Percentiles rank a stretch among this genome's conserved stretches.
These are phyloP conservation scores for Plasmodium reichenowi DNA, from an alignment of 169 alveolate genomes.

Conservation along the genomic window DNA sequence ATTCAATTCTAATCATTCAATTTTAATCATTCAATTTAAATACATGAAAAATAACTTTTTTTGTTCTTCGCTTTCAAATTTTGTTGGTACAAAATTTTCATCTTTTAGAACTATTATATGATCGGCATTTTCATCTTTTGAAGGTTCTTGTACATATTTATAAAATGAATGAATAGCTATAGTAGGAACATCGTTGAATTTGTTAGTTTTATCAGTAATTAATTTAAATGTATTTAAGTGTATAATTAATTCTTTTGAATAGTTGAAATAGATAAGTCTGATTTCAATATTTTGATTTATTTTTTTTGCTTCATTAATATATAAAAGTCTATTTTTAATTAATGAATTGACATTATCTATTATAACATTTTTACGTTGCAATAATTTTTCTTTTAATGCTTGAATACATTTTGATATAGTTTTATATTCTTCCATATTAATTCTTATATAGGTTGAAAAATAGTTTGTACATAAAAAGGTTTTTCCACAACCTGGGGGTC, in stretches of 20 bases:
- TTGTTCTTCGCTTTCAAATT: slow-evolving; percentile 49
- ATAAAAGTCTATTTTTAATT: slow-evolving; percentile 34
- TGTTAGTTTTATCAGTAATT: slow-evolving; percentile 26
- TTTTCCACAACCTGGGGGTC: slow-evolving; percentile 72
- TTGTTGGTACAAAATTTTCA: slow-evolving; percentile 47
- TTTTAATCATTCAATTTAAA: slow-evolving; percentile 16
- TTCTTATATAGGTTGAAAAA: slow-evolving; percentile 17
- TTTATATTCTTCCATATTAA: slow-evolving; percentile 26
- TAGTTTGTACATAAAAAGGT: slow-evolving; percentile 31
- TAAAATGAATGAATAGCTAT: slow-evolving; percentile 60
- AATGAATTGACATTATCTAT: slow-evolving; percentile 35
- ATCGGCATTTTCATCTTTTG: slow-evolving; percentile 27
- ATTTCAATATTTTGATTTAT: slow-evolving; percentile 34
- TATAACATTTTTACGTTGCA: slow-evolving; percentile 47
- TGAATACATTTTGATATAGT: slow-evolving; percentile 38
- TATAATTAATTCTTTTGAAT: slow-evolving; percentile 46
- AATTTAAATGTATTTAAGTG: slow-evolving; percentile 65
- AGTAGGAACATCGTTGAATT: slow-evolving; percentile 39
- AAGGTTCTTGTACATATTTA: slow-evolving; percentile 51
- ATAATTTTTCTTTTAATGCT: slow-evolving; percentile 13
- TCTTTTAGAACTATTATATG: slow-evolving; percentile 29
- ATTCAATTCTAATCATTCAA: neutral
- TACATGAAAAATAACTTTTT: slow-evolving; percentile 48
- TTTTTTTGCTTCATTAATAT: slow-evolving; percentile 43
- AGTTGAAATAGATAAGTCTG: slow-evolving; percentile 39